Evolutionary conservation across 345 rosid species (phyloP), one percentile per base, ranked within the genome.

Genomic region (Viola odorata): DNA sequence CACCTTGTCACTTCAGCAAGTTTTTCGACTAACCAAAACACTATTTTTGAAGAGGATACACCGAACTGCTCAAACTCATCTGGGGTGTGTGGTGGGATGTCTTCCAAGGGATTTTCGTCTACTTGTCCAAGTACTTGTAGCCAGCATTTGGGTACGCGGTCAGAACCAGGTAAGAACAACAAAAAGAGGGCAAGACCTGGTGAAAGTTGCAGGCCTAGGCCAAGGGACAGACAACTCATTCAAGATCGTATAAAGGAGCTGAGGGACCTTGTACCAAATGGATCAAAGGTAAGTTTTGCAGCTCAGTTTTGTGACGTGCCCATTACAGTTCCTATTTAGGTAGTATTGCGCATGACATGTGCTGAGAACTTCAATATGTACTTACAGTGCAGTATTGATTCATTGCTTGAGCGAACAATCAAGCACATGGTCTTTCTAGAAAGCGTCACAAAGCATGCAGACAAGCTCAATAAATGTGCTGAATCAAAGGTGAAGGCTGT

Each of bases 181-280:
- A 89, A 77, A 73, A 89, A 78, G 81, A 86, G 89, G 78, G 82
- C 90, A 54, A 90, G 79, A 74, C 87, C 91, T 53, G 95, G 90
- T 69, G 99, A 94, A 81, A 89, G 75, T 67, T 78, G 75, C 69
- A 84, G 95, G 75, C 96, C 99, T 60, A 81, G 99, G 53, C 99
- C 99, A 61, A 87, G 97, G 78, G 99, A 94, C 71, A 84, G 99
- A 55, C 99, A 94, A 71, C 79, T 89, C 68, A 94, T 94, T 75
- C 99, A 94, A 64, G 99, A 94, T 82, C 85, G 97, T 52, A 83
- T 94, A 42, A 94, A 94, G 82, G 97, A 94, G 82, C 82, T 94
- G 66, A 78, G 99, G 65, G 99, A 88, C 65, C 88, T 94, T 73
- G 99, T 94, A 40, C 99, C 97, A 4, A 88, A 79, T 73, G 97